phyloP scores from a whole-genome alignment of 495 filamentous ascomycete species.

The Halenospora varia region DNA sequence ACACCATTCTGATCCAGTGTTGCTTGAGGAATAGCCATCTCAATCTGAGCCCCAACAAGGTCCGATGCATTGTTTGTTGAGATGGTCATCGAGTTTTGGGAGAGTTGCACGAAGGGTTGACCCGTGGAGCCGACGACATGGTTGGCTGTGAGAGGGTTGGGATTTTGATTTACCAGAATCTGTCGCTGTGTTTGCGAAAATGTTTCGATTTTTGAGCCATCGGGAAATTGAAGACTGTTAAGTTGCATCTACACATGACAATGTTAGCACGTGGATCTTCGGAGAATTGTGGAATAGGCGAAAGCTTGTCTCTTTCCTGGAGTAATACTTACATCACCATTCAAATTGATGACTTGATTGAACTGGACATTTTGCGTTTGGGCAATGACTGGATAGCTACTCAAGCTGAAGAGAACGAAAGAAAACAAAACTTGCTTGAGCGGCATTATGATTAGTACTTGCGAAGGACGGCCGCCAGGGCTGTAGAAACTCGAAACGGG shows the following conservation, averaged over 20 bases:
- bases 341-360: conserved; percentile 30
- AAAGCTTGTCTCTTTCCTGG: not conserved
- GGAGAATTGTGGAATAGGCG: not conserved
- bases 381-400: not conserved
- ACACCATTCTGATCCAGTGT: conserved; percentile 19
- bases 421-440: not conserved
- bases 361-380: conserved; percentile 21
- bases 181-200: conserved; percentile 27
- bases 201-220: conserved; percentile 24
- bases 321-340: conserved; percentile 26
- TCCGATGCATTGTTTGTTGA: conserved; percentile 24
- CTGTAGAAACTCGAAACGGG: conserved; percentile 3
- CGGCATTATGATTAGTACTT: conserved; percentile 16
- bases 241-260: conserved; percentile 20
- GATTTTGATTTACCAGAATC: conserved; percentile 28
- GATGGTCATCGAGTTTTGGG: conserved; percentile 22
- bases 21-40: conserved; percentile 21
- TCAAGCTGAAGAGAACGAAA: conserved; percentile 8
- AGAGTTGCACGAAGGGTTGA: conserved; percentile 25
- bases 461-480: conserved; percentile 9
- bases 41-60: conserved; percentile 28
- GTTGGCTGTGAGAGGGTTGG: conserved; percentile 19
- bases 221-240: conserved; percentile 24
- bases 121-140: conserved; percentile 27
- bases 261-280: not conserved